Conservation (phyloP, 495 filamentous ascomycete species). For the Baudoinia panamericana region DNA sequence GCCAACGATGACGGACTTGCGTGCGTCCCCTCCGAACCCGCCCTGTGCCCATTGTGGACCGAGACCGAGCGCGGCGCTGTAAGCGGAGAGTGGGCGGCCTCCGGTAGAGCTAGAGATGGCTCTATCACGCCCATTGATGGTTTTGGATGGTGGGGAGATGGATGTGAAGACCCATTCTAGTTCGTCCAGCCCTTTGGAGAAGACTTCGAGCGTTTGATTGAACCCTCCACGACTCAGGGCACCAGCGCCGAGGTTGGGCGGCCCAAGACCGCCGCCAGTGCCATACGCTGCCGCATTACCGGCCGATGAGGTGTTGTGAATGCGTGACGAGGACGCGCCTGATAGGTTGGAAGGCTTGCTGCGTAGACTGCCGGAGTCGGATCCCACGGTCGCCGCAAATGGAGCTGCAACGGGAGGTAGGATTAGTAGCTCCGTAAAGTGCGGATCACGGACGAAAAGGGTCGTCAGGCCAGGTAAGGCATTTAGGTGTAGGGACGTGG, state of each 20-base stretch:
- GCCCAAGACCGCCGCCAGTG: too few relatives aligned
- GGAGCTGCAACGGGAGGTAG: constrained; percentile 36
- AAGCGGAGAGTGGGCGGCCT: constrained; percentile 44
- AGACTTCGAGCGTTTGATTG: constrained; percentile 59
- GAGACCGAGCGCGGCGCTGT: constrained; percentile 36
- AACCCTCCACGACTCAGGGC: too few relatives aligned
- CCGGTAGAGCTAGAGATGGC: constrained; percentile 24
- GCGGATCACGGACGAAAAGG: constrained; percentile 73
- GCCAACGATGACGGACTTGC: constrained; percentile 52
- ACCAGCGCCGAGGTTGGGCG: too few relatives aligned
- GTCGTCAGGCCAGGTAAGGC: constrained; percentile 56
- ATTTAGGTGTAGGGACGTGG: constrained; percentile 61
- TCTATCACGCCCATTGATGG: constrained; percentile 21
- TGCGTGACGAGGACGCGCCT: too few relatives aligned
- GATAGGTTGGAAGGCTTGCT: constrained; percentile 14
- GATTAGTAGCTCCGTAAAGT: constrained; percentile 61
- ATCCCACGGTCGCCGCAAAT: not conserved
- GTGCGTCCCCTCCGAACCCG: constrained; percentile 39
- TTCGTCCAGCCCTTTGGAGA: constrained; percentile 74
- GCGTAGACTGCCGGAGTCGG: not conserved
- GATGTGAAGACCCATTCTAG: constrained; percentile 72
- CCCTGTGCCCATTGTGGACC: constrained; percentile 39
- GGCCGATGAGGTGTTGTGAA: too few relatives aligned
- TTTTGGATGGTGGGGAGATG: constrained; percentile 32
- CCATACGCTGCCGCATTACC: too few relatives aligned